Evolutionary conservation across 2,329 filamentous ascomycete genomes (phyloP).

Genomic region (Westerdykella aurantiaca): DNA sequence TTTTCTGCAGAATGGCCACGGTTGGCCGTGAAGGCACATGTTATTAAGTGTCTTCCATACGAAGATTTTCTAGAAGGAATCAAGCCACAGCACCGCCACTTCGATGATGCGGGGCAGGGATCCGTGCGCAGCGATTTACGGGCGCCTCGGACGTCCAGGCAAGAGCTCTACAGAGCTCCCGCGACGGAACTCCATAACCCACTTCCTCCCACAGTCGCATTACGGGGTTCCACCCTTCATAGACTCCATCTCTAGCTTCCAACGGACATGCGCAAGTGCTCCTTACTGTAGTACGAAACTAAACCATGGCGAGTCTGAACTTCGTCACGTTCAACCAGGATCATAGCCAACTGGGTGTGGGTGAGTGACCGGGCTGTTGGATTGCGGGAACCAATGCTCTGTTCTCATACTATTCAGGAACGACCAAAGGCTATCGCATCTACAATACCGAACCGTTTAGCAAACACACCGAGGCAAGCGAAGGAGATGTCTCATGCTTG

Average conservation of each 20-base stretch:
- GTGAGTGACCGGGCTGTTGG: constrained; percentile 47
- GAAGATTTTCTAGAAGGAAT: neutral
- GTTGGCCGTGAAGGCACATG: too few species aligned
- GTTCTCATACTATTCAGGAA: constrained; percentile 52
- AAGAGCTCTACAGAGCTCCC: neutral
- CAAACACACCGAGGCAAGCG: constrained; percentile 89
- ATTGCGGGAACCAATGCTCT: neutral
- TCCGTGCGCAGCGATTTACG: neutral
- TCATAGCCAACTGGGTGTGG: constrained; percentile 92
- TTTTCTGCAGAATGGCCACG: neutral
- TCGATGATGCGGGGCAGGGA: neutral
- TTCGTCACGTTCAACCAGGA: constrained; percentile 99
- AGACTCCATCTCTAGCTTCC: neutral
- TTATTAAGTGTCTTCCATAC: neutral
- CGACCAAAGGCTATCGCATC: constrained; percentile 88
- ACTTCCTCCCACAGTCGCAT: neutral
- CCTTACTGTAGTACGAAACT: neutral
- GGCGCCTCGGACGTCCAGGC: neutral
- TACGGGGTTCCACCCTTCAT: neutral
- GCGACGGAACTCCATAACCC: neutral
- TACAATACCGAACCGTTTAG: constrained; percentile 96
- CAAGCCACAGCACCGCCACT: neutral
- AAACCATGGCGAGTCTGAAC: constrained; percentile 59
- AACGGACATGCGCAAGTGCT: neutral
- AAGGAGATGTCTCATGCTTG: constrained; percentile 90